Evolutionary conservation across 345 rosid species (phyloP).

Genomic region (Pistacia atlantica): DNA sequence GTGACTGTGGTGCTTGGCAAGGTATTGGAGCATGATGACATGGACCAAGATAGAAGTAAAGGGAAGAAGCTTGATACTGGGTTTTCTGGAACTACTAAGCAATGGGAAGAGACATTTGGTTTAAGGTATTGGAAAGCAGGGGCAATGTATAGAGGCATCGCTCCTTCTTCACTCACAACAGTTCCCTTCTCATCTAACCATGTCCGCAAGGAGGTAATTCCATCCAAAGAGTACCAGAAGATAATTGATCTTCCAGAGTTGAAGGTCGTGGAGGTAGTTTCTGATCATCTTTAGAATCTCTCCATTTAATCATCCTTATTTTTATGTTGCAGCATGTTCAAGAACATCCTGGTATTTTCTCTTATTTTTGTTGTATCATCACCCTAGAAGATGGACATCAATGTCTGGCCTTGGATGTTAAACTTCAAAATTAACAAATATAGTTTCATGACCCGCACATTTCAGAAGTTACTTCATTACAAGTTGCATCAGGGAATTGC

Average conservation of each 20-base stretch:
- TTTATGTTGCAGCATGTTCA: not conserved
- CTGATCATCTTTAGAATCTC: slow-evolving; percentile 11
- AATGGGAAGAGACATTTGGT: slow-evolving; percentile 88
- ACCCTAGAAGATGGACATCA: not conserved
- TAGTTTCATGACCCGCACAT: not conserved
- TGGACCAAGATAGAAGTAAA: slow-evolving; percentile 83
- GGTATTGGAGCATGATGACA: slow-evolving; percentile 91
- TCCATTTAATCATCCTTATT: not conserved
- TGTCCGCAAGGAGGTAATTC: slow-evolving; percentile 36
- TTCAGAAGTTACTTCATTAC: not conserved
- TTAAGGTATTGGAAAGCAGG: slow-evolving; percentile 90
- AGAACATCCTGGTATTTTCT: not conserved
- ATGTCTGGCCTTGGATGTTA: not conserved
- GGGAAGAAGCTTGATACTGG: slow-evolving; percentile 90
- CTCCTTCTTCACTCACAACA: slow-evolving; percentile 65
- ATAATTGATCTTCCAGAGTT: slow-evolving; percentile 50
- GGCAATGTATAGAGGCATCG: slow-evolving; percentile 81
- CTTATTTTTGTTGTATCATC: not conserved
- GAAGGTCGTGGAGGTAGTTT: slow-evolving; percentile 73
- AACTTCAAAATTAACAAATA: not conserved
- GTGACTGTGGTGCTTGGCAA: slow-evolving; percentile 60
- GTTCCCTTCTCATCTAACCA: slow-evolving; percentile 42
- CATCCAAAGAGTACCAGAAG: slow-evolving; percentile 25
- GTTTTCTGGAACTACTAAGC: slow-evolving; percentile 77
- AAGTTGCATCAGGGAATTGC: not conserved